Base-by-base conservation (phyloP, 768 basidiomycete genomes). In the Collybiopsis confluens region DNA sequence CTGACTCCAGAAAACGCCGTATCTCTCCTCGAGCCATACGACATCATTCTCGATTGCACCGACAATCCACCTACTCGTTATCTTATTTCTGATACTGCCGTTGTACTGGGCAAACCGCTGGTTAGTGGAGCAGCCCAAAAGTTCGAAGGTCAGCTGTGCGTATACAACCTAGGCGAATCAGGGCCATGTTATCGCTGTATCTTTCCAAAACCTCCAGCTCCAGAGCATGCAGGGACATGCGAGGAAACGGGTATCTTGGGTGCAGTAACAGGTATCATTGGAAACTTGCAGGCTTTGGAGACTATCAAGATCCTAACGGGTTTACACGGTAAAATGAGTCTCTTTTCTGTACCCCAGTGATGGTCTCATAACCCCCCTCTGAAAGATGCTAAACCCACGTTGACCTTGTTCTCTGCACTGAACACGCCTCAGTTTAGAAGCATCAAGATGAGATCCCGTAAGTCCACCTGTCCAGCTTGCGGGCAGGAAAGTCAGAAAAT, bases 151-250 rank as follows among this genome's bases (percentile, higher is more conserved):
- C 91, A 92, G 64, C 75, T 93, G 4, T 86, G 82, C 61, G 73
- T 80, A 13, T 93, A 90, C 65, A 90, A 92, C 63, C 68, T 85
- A 3, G 82, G 78, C 5, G 67, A 71, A 18, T 70, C 79, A 26
- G 86, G 92, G 1, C 95, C 94, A 0, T 99, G 97, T 68, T 98
- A 96, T 68, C 80, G 97, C 15, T 98, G 97, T 65, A 68, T 98
- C 40, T 98, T 94, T 67, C 95, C 96, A 0, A 80, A 76, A 49
- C 84, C 92, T 1, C 84, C 93, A 1, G 76, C 82, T 3, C 76
- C 72, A 18, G 82, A 82, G 51, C 74, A 74, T 24, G 70, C 79
- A 1, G 87, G 91, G 7, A 82, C 85, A 8, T 99, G 97, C 59
- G 92, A 88, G 61, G 94, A 97, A 64, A 75, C 84, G 3, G 95